These are phyloP conservation scores for Phytophthora niederhauseri DNA, from an alignment of 352 stramenopile genomes.

Conservation along the genomic window DNA sequence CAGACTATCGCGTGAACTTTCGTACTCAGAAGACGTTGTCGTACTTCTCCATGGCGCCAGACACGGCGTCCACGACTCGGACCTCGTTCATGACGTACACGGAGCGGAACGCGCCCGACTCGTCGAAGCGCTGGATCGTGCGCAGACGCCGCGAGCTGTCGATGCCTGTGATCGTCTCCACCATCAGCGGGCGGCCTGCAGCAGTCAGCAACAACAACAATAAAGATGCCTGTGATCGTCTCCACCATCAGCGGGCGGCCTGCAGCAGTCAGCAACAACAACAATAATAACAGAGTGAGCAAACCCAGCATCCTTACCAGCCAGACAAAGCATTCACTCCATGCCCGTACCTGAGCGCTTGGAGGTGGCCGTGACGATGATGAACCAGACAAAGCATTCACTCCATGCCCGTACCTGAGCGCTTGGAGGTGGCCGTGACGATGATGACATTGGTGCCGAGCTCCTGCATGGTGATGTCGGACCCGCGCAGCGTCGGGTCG, in stretches of 20 bases:
- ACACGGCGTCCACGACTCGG: constrained; percentile 85
- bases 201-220: constrained; percentile 2
- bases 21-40: constrained; percentile 78
- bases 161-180: constrained; percentile 86
- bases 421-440: constrained; percentile 86
- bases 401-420: constrained; percentile 49
- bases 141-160: constrained; percentile 82
- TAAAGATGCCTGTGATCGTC: constrained; percentile 82
- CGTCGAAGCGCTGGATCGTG: constrained; percentile 88
- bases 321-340: not conserved
- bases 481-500: constrained; percentile 74
- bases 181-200: constrained; percentile 73
- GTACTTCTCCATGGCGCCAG: constrained; percentile 88
- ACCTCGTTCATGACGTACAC: constrained; percentile 92
- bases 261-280: constrained; percentile 21
- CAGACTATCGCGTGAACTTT: not conserved
- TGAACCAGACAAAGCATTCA: constrained; percentile 23
- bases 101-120: constrained; percentile 83
- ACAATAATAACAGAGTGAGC: constrained; percentile 3
- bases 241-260: constrained; percentile 83
- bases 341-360: constrained; percentile 70
- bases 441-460: constrained; percentile 83
- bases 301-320: not conserved
- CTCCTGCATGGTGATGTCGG: constrained; percentile 89
- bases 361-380: constrained; percentile 86